Conservation (phyloP, 768 basidiomycete species). For the Gloeophyllum trabeum region DNA sequence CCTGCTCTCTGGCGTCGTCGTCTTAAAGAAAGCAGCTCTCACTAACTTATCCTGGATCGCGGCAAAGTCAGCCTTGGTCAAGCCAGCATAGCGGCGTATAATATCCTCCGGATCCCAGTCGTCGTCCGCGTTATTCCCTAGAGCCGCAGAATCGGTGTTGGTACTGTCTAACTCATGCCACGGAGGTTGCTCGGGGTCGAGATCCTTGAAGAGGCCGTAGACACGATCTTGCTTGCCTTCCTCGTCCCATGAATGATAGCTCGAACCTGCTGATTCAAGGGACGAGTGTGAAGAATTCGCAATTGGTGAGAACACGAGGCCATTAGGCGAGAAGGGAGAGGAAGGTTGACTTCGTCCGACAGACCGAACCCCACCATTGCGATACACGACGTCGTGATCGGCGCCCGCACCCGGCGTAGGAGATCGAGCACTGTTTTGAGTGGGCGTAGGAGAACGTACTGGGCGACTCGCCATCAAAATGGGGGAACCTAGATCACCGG, state of each 20-base stretch:
- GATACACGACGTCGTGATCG: slow-evolving; percentile 27
- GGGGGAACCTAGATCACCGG: slow-evolving; percentile 41
- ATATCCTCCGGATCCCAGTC: slow-evolving; percentile 55
- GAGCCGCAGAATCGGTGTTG: slow-evolving; percentile 34
- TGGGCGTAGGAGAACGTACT: slow-evolving; percentile 58
- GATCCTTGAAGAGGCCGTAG: slow-evolving; percentile 41
- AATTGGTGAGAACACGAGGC: slow-evolving; percentile 57
- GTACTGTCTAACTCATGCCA: slow-evolving; percentile 59
- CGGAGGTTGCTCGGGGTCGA: slow-evolving; percentile 34
- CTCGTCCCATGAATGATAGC: slow-evolving; percentile 74
- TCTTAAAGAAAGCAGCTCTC: slow-evolving; percentile 46
- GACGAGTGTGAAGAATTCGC: slow-evolving; percentile 73
- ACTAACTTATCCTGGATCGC: slow-evolving; percentile 71
- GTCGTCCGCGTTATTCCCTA: slow-evolving; percentile 40
- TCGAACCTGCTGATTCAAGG: slow-evolving; percentile 70
- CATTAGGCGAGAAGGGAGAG: slow-evolving; percentile 38
- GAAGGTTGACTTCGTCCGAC: slow-evolving; percentile 36
- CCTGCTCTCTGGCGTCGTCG: slow-evolving; percentile 43
- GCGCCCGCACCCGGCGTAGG: slow-evolving; percentile 40
- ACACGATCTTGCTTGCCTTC: slow-evolving; percentile 41
- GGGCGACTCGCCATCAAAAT: slow-evolving; percentile 25
- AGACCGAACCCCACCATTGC: slow-evolving; percentile 33
- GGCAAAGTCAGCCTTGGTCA: slow-evolving; percentile 59
- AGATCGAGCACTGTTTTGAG: slow-evolving; percentile 39
- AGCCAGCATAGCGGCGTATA: slow-evolving; percentile 51